These are phyloP conservation scores for Komagataella pastoris DNA, from an alignment of 805 yeast species.

Conservation along the genomic window DNA sequence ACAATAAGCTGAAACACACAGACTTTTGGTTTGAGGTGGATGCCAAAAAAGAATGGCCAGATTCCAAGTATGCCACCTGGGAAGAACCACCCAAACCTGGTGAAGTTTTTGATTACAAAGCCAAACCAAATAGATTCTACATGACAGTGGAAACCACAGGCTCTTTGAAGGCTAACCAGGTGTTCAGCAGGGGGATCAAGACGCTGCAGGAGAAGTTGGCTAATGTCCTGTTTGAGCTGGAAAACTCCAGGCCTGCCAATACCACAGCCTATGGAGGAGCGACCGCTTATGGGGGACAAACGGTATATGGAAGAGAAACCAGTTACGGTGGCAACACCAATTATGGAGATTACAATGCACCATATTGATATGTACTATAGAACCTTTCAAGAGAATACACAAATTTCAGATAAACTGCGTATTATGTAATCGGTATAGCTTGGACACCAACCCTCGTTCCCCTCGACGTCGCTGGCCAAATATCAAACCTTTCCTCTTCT, in stretches of 20 bases:
- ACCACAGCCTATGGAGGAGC: slow-evolving; percentile 29
- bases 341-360: slow-evolving; percentile 9
- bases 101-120: slow-evolving; percentile 74
- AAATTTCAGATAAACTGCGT: not conserved
- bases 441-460: not conserved
- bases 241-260: slow-evolving; percentile 36
- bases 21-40: slow-evolving; percentile 93
- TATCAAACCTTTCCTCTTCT: slow-evolving; percentile 1
- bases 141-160: slow-evolving; percentile 91
- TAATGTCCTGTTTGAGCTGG: slow-evolving; percentile 62
- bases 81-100: slow-evolving; percentile 91
- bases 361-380: not conserved
- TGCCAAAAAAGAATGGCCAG: slow-evolving; percentile 89
- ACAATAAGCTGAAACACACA: slow-evolving; percentile 93
- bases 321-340: slow-evolving; percentile 16
- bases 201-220: slow-evolving; percentile 87
- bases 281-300: slow-evolving; percentile 22
- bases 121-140: slow-evolving; percentile 72
- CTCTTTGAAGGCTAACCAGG: slow-evolving; percentile 77
- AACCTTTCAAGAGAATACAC: not conserved
- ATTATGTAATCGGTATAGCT: not conserved
- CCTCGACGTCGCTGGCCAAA: not conserved
- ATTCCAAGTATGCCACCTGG: slow-evolving; percentile 77
- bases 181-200: slow-evolving; percentile 70
- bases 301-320: slow-evolving; percentile 22